Base-by-base conservation (phyloP, 2,329 filamentous ascomycete genomes). In the Fusarium algeriense region DNA sequence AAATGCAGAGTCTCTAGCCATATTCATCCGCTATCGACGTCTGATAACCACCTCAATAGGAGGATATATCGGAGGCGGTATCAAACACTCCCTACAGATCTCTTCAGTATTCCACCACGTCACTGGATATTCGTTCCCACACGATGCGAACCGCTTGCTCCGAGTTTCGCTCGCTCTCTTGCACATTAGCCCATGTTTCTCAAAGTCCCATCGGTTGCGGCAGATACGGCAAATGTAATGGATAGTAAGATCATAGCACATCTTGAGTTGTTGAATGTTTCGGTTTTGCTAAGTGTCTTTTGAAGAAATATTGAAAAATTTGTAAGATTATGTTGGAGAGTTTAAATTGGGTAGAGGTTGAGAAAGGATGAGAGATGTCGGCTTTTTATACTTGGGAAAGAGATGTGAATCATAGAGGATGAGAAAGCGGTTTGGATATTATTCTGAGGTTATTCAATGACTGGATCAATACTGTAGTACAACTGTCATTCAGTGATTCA, bases 171-270 rank as follows among this genome's bases (percentile, higher is more conserved):
- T 38, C 6, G 46, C 45, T 13, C 10, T 60, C 0, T 41, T 41
- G 35, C 63, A 66, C 8, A 6, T 17, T 7, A 66, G 23, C 5
- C 40, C 53, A 6, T 66, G 61, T n/a, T 66, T 66, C n/a, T 66
- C 63, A 15, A 52, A 66, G 13, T 66, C 46, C 28, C 45, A 45
- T 2, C 63, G 37, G 3, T 30, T 26, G 6, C 10, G 13, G 40
- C 63, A 66, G 12, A n/a, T 4, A 2, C 14, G 4, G 19, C 63
- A 66, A 45, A 66, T 60, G 26, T 66, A 66, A 5, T 66, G 63
- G 2, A 66, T 66, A 0, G 45, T 66, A 3, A 66, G 23, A 23
- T 66, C 45, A 14, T 66, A 46, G 19, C 63, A 66, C 63, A 66
- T 66, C 5, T 9, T 1, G 14, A 15, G 1, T 14, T 12, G 6